phyloP scores from a whole-genome alignment of 805 yeast species.

The Cephaloascus fragrans region DNA sequence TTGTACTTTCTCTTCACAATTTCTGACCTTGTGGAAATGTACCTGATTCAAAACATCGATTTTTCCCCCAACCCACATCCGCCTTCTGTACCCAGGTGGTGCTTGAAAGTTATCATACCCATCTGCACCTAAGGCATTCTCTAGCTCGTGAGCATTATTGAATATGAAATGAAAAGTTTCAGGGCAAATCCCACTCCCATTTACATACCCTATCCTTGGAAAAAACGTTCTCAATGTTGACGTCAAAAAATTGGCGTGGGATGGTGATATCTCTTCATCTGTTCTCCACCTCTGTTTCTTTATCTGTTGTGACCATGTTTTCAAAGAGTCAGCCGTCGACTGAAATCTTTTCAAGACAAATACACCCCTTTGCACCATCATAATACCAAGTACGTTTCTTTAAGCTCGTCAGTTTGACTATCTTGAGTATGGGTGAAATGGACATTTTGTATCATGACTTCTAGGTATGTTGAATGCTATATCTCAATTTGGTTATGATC shows the following conservation, averaged over 20 bases:
- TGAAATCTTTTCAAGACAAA: no score
- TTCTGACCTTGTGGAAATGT: slow-evolving; percentile 22
- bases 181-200: slow-evolving; percentile 14
- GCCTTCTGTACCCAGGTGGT: slow-evolving; percentile 43
- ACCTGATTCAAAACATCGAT: slow-evolving; percentile 27
- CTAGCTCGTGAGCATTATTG: slow-evolving; percentile 49
- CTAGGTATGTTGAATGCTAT: no score
- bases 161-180: slow-evolving; percentile 59
- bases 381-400: no score
- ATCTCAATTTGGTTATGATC: no score
- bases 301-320: background rate
- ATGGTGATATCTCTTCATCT: background rate
- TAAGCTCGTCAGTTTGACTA: no score
- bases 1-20: slow-evolving; percentile 45
- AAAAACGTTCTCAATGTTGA: background rate
- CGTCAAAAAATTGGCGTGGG: background rate
- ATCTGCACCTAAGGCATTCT: slow-evolving; percentile 44
- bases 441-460: no score
- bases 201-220: background rate
- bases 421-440: no score
- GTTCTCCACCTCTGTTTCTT: background rate
- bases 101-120: slow-evolving; percentile 80
- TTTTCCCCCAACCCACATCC: slow-evolving; percentile 78
- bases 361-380: no score
- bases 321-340: no score